Evolutionary conservation across 768 basidiomycete species (phyloP), one percentile per base, ranked within the genome.

Genomic region (Termitomyces sp.): DNA sequence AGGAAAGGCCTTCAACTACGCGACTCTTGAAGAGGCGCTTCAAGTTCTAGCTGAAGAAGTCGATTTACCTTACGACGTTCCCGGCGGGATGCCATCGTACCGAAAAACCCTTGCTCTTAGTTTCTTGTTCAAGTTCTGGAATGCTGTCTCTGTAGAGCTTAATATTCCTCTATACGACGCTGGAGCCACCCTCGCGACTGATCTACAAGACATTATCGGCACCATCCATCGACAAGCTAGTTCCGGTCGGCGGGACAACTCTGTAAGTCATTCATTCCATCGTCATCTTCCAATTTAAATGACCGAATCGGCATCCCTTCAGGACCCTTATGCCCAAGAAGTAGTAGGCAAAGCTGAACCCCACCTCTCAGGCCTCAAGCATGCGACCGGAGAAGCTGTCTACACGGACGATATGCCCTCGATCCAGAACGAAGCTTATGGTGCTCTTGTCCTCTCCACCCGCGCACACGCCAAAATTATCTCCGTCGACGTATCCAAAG

Each of bases 281-380:
- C 27, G n/a, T 6, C 48, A 26, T 20, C 51, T 39, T 30, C 14
- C 37, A n/a, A 16, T 24, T 5, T 4, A 20, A 32, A 32, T 7
- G 20, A 24, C 24, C n/a, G 20, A 27, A 26, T 33, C 50, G 20
- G 50, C 34, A 22, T 48, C 3, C 26, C 26, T 48, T 20, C 27
- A 62, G 62, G 62, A 62, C n/a, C 62, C 62, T 9, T 59, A 62
- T 30, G 62, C 62, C 10, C 58, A 62, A 53, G 62, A 62, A 48
- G 55, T 62, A 27, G 62, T 62, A 1, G 62, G 62, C 47, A 62
- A 62, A 46, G 16, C 55, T 7, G 58, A 62, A 59, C 58, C 62
- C 12, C 62, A 62, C 18, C 52, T 62, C 30, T 62, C 58, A 5
- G 62, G 62, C 8, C 62, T 62, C 42, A 62, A 59, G 46, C 62